Evolutionary conservation across 2,329 filamentous ascomycete species (phyloP).

Genomic region (Phialocephala sp.): DNA sequence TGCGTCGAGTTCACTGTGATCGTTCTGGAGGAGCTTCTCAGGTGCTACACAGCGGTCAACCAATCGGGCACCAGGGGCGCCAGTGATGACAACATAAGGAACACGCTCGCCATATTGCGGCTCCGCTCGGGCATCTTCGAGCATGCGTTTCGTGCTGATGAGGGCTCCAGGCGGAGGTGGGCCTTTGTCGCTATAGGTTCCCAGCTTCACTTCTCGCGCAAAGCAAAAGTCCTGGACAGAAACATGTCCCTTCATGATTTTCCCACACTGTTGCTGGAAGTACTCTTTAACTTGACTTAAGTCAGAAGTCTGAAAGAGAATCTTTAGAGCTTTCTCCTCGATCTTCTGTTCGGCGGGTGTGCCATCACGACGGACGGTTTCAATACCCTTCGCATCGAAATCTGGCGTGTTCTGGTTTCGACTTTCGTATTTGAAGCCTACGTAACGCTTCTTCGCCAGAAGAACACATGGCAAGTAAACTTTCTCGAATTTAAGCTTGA

Average conservation of each 20-base stretch:
- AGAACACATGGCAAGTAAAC: conserved; percentile 96
- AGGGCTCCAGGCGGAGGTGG: conserved; percentile 85
- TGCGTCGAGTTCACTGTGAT: conserved; percentile 82
- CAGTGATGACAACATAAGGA: conserved; percentile 91
- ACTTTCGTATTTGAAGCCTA: conserved; percentile 94
- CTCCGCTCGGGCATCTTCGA: conserved; percentile 83
- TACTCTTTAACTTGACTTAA: conserved; percentile 87
- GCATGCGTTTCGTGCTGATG: conserved; percentile 85
- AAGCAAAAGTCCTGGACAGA: conserved; percentile 97
- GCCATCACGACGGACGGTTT: conserved; percentile 93
- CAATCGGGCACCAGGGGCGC: conserved; percentile 82
- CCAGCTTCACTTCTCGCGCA: conserved; percentile 87
- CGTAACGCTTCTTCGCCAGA: conserved; percentile 96
- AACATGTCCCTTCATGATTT: conserved; percentile 88
- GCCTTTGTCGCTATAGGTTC: conserved; percentile 83
- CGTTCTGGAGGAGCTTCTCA: conserved; percentile 77
- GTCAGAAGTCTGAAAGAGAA: conserved; percentile 89
- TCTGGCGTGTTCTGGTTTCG: conserved; percentile 77
- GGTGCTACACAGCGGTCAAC: conserved; percentile 91
- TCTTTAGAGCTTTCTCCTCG: conserved; percentile 86
- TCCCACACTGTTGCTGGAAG: conserved; percentile 87
- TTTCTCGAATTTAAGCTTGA: conserved; percentile 98
- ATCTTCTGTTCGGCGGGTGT: conserved; percentile 97
- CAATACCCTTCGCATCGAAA: conserved; percentile 98
- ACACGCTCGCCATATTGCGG: conserved; percentile 95